These are phyloP conservation scores for Meredithiella fracta DNA, from an alignment of 2,329 filamentous ascomycete genomes.

Conservation along the genomic window DNA sequence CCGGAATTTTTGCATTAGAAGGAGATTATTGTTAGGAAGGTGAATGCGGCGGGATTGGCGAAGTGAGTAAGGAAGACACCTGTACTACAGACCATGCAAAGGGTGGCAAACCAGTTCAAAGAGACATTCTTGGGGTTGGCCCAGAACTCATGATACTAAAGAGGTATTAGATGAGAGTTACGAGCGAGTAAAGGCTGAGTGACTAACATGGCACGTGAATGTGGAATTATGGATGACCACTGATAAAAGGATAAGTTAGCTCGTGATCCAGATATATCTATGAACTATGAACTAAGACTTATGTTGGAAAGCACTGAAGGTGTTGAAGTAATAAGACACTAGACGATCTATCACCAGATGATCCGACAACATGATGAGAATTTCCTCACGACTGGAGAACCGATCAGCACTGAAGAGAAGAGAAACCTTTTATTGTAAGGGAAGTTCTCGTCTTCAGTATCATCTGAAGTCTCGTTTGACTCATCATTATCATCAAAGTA, in stretches of 20 bases:
- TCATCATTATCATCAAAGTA: conserved; percentile 37
- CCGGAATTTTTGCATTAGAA: conserved; percentile 29
- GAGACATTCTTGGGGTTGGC: conserved; percentile 24
- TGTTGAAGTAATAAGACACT: conserved; percentile 36
- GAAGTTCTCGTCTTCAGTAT: conserved; percentile 19
- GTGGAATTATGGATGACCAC: conserved; percentile 37
- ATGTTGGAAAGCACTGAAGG: conserved; percentile 36
- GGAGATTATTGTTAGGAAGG: not conserved
- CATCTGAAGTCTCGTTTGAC: conserved; percentile 15
- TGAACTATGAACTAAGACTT: conserved; percentile 16
- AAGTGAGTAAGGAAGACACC: conserved; percentile 30
- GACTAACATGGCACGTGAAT: conserved; percentile 29
- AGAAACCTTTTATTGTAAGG: conserved; percentile 28
- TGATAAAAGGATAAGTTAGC: conserved; percentile 18
- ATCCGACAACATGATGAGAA: conserved; percentile 33
- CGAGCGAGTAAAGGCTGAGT: no score
- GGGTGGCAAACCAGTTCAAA: conserved; percentile 32
- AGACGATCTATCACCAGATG: conserved; percentile 31
- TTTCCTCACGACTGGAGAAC: conserved; percentile 27
- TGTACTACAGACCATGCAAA: conserved; percentile 32
- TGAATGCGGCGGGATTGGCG: conserved; percentile 21
- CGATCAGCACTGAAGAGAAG: conserved; percentile 25
- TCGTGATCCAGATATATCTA: no score
- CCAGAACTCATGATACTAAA: conserved; percentile 35
- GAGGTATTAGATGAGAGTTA: not conserved